These are phyloP conservation scores for Tephrocybe sp. DNA, from an alignment of 768 basidiomycete species.

Conservation along the genomic window DNA sequence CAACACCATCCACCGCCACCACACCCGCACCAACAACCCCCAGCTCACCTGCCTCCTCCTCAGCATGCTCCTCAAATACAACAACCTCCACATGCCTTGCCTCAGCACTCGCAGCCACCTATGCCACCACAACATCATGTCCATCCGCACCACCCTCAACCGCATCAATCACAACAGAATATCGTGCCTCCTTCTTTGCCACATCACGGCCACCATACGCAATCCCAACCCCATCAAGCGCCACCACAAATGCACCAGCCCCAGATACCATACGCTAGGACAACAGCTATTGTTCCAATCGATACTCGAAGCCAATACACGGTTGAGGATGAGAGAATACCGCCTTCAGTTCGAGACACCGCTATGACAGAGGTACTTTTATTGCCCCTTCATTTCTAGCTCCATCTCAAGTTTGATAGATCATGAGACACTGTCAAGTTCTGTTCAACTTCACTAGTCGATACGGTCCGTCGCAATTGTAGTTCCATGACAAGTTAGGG, in stretches of 20 bases:
- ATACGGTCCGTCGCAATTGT: slow-evolving; percentile 49
- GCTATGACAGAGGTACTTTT: slow-evolving; percentile 44
- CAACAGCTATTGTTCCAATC: slow-evolving; percentile 43
- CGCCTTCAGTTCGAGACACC: slow-evolving; percentile 33
- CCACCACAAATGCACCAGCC: slow-evolving; percentile 26
- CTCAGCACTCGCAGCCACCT: slow-evolving; percentile 24
- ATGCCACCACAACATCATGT: slow-evolving; percentile 19
- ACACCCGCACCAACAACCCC: slow-evolving; percentile 18
- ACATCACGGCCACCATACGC: slow-evolving; percentile 16
- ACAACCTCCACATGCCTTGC: slow-evolving; percentile 21
- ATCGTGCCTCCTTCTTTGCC: slow-evolving; percentile 13
- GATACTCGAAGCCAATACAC: slow-evolving; percentile 39
- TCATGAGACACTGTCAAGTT: slow-evolving; percentile 58
- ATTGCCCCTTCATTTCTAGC: not conserved
- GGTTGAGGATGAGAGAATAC: slow-evolving; percentile 33
- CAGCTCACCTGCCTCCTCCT: slow-evolving; percentile 16
- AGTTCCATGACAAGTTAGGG: not conserved
- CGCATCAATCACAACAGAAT: slow-evolving; percentile 17
- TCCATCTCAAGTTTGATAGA: slow-evolving; percentile 34
- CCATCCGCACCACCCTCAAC: slow-evolving; percentile 17
- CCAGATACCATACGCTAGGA: slow-evolving; percentile 33
- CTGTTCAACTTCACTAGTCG: slow-evolving; percentile 66
- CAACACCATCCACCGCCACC: slow-evolving; percentile 18
- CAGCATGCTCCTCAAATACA: slow-evolving; percentile 19
- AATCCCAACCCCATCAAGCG: slow-evolving; percentile 16